Conservation (phyloP, 768 basidiomycete genomes). For the Scleroderma bovista region DNA sequence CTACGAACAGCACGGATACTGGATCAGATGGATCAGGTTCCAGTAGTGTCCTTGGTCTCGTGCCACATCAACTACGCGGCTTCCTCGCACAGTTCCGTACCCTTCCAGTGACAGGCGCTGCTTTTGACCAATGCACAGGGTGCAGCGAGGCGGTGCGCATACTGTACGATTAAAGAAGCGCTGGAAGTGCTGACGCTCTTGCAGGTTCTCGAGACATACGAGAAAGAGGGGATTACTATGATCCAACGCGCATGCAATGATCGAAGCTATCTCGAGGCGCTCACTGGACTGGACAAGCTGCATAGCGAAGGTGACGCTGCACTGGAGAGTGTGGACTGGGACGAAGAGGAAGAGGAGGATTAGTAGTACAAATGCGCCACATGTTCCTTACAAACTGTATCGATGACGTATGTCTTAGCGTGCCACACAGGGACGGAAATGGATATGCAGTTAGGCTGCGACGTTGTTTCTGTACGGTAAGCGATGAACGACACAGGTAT, state of each 20-base stretch:
- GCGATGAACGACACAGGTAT: neutral
- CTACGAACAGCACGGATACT: slow-evolving; percentile 1
- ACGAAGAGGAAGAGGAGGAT: slow-evolving; percentile 47
- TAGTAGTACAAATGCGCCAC: neutral
- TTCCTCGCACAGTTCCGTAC: slow-evolving; percentile 84
- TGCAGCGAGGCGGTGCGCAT: slow-evolving; percentile 71
- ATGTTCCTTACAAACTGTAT: too few relatives aligned
- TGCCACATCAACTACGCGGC: slow-evolving; percentile 93
- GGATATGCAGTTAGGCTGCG: too few relatives aligned
- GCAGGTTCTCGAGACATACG: slow-evolving; percentile 80
- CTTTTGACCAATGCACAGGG: slow-evolving; percentile 85
- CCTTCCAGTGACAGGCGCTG: slow-evolving; percentile 78
- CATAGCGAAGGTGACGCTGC: slow-evolving; percentile 69
- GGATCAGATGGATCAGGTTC: slow-evolving; percentile 19
- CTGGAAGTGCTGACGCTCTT: neutral
- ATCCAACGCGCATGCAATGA: slow-evolving; percentile 81
- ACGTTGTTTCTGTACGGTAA: neutral
- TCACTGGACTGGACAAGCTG: slow-evolving; percentile 78
- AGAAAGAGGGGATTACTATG: slow-evolving; percentile 74
- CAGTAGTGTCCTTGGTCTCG: slow-evolving; percentile 69
- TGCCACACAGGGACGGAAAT: too few relatives aligned
- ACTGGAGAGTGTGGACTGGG: slow-evolving; percentile 73
- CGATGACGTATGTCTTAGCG: neutral
- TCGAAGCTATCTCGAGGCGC: slow-evolving; percentile 58
- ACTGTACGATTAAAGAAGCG: neutral